Evolutionary conservation across 192 early-diverging fungal species (phyloP), one percentile per base, ranked within the genome.

Genomic region (Helicostylum pulchrum): DNA sequence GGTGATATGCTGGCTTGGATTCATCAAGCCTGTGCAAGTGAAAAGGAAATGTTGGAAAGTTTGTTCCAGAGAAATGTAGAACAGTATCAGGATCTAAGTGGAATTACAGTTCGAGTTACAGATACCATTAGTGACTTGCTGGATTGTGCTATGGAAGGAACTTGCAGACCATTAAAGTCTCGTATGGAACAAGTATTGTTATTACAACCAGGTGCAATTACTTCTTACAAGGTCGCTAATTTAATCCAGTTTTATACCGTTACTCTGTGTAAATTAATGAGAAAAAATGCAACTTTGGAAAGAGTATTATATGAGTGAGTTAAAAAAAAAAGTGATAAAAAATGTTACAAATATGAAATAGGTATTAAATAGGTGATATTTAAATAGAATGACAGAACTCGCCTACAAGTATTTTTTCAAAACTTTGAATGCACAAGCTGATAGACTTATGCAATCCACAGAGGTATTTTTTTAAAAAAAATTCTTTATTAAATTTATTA

Each of bases 1-100:
- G 95, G 95, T 19, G 96, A 97, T 64, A 96, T 99, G 91, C 73
- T 97, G 17, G 96, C 94, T 0, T 99, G 96, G 96, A 69, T 96
- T 1, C 96, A 99, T 81, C 94, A 97, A 77, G 88, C 92, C 0
- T 84, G 83, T 17, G 92, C 94, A 4, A 83, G 87, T 7, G 96
- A 97, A 71, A 76, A 83, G 19, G 96, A 99, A 73, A 83, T 96
- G 68, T 76, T 97, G 20, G 92, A 96, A 66, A 82, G 82, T 34
- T 56, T 94, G 12, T 82, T 94, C 66, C 79, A 79, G 19, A 43
- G 10, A 23, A 30, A 43, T 46, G 43, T 50, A 31, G 9, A 50
- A 3, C 32, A 45, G 11, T 39, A 59, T 1, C 12, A 19, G 14
- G 43, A 59, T 30, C 23, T 59, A 6, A 59, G 36, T 5, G 57